Base-by-base conservation (phyloP, 352 stramenopile species). In the Globisporangium lucens region DNA sequence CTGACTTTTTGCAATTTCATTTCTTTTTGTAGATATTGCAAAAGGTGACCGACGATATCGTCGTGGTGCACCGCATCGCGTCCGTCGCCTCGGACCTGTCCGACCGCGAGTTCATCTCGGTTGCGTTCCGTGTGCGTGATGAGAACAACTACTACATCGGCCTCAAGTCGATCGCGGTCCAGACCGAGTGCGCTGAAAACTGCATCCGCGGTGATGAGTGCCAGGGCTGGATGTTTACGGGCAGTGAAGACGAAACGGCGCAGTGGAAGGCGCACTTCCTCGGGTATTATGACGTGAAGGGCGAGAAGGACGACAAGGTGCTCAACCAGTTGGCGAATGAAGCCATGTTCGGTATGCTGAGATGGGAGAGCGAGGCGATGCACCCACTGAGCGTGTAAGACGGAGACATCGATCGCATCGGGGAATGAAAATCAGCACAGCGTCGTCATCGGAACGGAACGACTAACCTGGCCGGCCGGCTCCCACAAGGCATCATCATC, bases 291-390 rank as follows among this genome's bases (percentile, higher is more conserved):
- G 85, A 94, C 57, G 85, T 89, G 15, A 94, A 94, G 78, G 83
- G 85, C 35, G 82, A 94, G 64, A 90, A 90, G 72, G 81, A 91
- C 64, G 86, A 92, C 75, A 92, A 91, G 76, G 79, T 94, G 63
- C 68, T 91, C 38, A 93, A 91, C 69, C 86, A 94, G 66, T 68
- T 91, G 29, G 83, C 82, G 35, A 94, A 93, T 61, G 87, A 94
- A 66, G 81, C 85, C 65, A 94, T 93, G 85, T 94, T 94, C 67
- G 83, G 83, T 33, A 91, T 93, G 80, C 73, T 94, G 59, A 79
- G 87, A 72, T 94, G 85, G 87, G 87, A 94, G 71, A 94, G 87
- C 59, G 85, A 94, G 66, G 85, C 87, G 5, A 90, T 92, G 83
- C 82, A 91, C 61, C 85, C 85, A 30, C 72, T 93, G 2, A 93